Evolutionary conservation across 345 rosid genomes (phyloP).

Genomic region (Lenwebbia sp.): DNA sequence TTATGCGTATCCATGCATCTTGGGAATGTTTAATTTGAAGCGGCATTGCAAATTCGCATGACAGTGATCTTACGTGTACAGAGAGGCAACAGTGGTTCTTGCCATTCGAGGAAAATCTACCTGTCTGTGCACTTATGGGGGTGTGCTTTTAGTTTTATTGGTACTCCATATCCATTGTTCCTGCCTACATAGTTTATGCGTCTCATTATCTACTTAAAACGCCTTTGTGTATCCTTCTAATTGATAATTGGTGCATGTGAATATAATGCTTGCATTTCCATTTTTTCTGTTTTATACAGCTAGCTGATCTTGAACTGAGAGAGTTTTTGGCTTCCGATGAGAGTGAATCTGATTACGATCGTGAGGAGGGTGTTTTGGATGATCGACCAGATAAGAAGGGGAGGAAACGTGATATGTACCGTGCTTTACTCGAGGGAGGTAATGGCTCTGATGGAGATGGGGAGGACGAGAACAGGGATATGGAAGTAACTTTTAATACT

Average conservation of each 20-base stretch:
- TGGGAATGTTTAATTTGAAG: background rate
- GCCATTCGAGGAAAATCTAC: background rate
- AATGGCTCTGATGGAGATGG: constrained; percentile 54
- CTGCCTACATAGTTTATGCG: background rate
- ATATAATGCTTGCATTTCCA: background rate
- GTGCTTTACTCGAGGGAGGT: constrained; percentile 49
- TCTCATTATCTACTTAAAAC: background rate
- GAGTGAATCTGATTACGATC: constrained; percentile 54
- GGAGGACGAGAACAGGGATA: constrained; percentile 56
- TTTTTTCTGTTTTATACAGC: constrained; percentile 18
- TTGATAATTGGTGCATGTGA: background rate
- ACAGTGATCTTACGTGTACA: background rate
- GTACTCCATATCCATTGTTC: background rate
- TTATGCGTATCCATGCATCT: background rate
- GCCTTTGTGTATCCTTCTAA: background rate
- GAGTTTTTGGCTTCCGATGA: constrained; percentile 86
- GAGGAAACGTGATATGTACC: constrained; percentile 45
- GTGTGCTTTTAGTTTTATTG: background rate
- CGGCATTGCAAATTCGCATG: background rate
- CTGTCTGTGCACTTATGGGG: background rate
- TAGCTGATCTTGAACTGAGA: constrained; percentile 67
- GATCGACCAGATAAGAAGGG: constrained; percentile 31
- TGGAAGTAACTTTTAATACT: constrained; percentile 89
- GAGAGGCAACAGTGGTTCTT: background rate
- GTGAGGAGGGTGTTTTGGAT: constrained; percentile 11